A percentile compares a stretch with the other conserved stretches of the same genome.
phyloP scores from a whole-genome alignment of 352 stramenopile species.

The Globisporangium alternatum region DNA sequence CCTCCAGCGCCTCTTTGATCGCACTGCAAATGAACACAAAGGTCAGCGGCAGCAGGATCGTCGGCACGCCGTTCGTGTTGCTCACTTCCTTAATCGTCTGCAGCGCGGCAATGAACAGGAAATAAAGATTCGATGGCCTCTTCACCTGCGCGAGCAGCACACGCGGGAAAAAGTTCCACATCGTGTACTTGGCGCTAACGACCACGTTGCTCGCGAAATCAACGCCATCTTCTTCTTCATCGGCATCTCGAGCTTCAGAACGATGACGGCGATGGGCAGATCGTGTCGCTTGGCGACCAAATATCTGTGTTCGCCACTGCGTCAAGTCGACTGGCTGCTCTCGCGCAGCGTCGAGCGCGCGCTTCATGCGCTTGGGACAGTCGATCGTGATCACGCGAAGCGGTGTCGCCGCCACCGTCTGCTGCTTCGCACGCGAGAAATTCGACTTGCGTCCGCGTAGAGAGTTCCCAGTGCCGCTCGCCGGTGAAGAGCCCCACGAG shows the following conservation, averaged over 20 bases:
- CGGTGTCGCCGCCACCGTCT: background rate
- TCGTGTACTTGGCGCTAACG: constrained; percentile 79
- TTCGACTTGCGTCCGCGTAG: background rate
- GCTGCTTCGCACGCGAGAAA: background rate
- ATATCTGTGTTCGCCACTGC: constrained; percentile 5
- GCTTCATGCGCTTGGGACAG: constrained; percentile 25
- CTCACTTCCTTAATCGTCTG: constrained; percentile 82
- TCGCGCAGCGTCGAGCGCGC: constrained; percentile 14
- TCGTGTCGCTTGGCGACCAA: constrained; percentile 7
- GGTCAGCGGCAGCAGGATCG: constrained; percentile 65
- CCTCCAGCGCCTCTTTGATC: constrained; percentile 83
- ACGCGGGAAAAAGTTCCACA: constrained; percentile 71
- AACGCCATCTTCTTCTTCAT: constrained; percentile 6
- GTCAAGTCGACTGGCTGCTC: constrained; percentile 3
- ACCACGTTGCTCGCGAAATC: constrained; percentile 66
- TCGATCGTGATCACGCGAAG: constrained; percentile 48
- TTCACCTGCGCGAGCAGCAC: constrained; percentile 73
- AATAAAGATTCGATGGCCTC: constrained; percentile 83
- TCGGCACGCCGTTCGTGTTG: constrained; percentile 85
- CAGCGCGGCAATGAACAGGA: constrained; percentile 81
- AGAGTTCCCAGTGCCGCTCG: background rate
- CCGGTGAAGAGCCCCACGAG: background rate
- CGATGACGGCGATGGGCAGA: background rate
- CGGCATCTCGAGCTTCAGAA: background rate
- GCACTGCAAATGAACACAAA: constrained; percentile 80